Evolutionary conservation across 495 filamentous ascomycete genomes (phyloP), one percentile per base, ranked within the genome.

Genomic region (Tuber microsphaerosporum): DNA sequence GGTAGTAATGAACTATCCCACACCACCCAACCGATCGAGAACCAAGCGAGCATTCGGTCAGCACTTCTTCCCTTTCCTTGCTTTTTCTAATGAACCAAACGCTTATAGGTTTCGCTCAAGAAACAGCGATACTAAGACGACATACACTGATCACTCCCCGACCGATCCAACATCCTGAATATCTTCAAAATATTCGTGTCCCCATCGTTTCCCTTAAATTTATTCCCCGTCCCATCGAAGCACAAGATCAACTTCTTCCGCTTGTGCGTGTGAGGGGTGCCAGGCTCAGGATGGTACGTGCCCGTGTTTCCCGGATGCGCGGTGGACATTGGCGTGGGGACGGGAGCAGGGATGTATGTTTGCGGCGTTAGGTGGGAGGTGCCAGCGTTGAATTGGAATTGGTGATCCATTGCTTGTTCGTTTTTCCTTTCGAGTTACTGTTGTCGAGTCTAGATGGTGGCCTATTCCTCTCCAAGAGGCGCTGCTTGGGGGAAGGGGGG

Each of bases 171-270:
- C 86, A 91, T 90, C 17, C 88, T 84, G 72, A 91, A 97, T 41
- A 97, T 93, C 83, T 97, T 97, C 69, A 97, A 85, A 75, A 97
- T 94, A 83, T 95, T 96, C 81, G 92, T 95, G 81, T 96, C 92
- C 14, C 89, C 89, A 71, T 91, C 89, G 81, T 92, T 91, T 16
- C 93, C 92, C 43, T 87, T 86, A 81, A 95, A 96, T 79, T 94
- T 92, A 80, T 97, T 95, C 2, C 93, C 93, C 0, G 93, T 97
- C 39, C 93, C 93, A 82, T 97, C 93, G 75, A 97, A 97, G 80
- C 93, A 96, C 6, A 97, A 85, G 26, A 97, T 89, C 70, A 96
- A 87, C 74, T 88, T 87, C 82, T 85, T 87, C 7, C 85, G 85
- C 43, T 42, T 70, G 16, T 73, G 76, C n/a, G n/a, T 61, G 51